These are phyloP conservation scores for Pelargonium citronellum DNA, from an alignment of 441 rosid genomes.

Conservation along the genomic window DNA sequence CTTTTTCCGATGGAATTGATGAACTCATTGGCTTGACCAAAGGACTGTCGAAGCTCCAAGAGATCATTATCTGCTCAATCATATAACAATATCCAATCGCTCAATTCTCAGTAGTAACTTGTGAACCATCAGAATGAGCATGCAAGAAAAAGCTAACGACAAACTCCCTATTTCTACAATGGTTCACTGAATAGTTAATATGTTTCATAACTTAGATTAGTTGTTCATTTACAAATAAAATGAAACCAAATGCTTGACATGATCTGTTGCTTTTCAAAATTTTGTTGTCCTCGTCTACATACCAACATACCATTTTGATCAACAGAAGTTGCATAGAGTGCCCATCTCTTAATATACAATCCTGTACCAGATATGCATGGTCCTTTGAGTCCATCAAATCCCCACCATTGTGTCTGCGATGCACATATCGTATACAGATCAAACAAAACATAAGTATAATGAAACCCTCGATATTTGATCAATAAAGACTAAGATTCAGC, in stretches of 20 bases:
- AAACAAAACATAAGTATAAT: neutral
- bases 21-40: slow-evolving; percentile 34
- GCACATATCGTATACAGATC: neutral
- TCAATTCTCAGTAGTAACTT: too few relatives aligned
- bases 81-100: too few relatives aligned
- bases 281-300: neutral
- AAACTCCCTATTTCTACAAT: too few relatives aligned
- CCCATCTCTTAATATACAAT: neutral
- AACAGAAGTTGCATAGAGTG: neutral
- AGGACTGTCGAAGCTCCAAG: slow-evolving; percentile 20
- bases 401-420: slow-evolving; percentile 6
- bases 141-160: too few relatives aligned
- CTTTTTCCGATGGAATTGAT: slow-evolving; percentile 17
- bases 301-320: neutral
- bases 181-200: too few relatives aligned
- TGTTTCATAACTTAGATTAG: too few relatives aligned
- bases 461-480: too few relatives aligned
- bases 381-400: slow-evolving; percentile 1
- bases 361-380: slow-evolving; percentile 7
- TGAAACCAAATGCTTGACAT: too few relatives aligned
- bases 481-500: neutral
- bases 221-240: too few relatives aligned
- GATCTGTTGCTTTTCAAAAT: too few relatives aligned
- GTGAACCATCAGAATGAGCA: too few relatives aligned
- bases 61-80: slow-evolving; percentile 17